A percentile compares a stretch with the other conserved stretches of the same genome.
Evolutionary conservation across 352 stramenopile genomes (phyloP).

Genomic region (Pythium catenulatum): DNA sequence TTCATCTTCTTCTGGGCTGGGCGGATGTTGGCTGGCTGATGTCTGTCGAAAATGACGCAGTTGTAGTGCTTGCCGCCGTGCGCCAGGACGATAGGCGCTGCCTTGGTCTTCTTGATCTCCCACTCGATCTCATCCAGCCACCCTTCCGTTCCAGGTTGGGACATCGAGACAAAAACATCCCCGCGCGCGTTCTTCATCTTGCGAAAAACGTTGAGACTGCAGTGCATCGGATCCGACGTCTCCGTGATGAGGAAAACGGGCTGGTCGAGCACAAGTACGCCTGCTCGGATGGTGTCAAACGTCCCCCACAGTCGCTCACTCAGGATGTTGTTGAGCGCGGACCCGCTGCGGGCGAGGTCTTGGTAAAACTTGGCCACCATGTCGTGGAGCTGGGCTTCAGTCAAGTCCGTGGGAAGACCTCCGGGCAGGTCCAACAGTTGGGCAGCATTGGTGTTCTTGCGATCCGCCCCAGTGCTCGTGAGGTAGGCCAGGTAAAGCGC

Average conservation of each 20-base stretch:
- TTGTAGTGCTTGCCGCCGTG: neutral
- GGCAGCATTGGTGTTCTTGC: neutral
- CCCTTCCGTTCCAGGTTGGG: neutral
- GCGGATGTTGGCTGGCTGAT: neutral
- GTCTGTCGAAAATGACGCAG: neutral
- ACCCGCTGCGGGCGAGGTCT: neutral
- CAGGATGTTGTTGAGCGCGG: neutral
- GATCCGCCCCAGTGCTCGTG: neutral
- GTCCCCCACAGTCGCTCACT: neutral
- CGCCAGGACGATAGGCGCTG: neutral
- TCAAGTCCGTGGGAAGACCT: neutral
- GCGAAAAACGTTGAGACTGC: neutral
- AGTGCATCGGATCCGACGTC: neutral
- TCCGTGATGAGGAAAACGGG: slow-evolving; percentile 11
- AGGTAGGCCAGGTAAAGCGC: neutral
- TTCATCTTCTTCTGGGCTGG: slow-evolving; percentile 6
- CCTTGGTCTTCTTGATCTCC: neutral
- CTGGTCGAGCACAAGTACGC: neutral
- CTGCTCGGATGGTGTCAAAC: neutral
- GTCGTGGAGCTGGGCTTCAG: neutral
- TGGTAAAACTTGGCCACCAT: neutral
- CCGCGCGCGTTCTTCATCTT: neutral
- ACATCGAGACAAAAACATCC: neutral
- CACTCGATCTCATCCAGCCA: neutral
- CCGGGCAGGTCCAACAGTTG: neutral